Percentiles rank a stretch among this genome's conserved stretches.
Conservation (phyloP, 2,329 filamentous ascomycete species). For the Pseudocercospora crystallina region DNA sequence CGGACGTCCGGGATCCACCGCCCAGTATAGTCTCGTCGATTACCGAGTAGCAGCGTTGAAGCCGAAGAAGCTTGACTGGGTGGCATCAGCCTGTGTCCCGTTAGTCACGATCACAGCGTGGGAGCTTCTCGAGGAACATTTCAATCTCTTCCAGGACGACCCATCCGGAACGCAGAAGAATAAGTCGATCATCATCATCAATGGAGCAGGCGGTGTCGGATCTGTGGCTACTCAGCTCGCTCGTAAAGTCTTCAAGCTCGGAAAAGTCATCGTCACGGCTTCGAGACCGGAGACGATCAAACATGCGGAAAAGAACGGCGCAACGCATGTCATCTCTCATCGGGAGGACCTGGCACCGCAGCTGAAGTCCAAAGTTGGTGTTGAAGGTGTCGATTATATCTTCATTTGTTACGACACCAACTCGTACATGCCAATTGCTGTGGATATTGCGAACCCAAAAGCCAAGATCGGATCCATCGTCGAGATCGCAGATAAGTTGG, state of each 20-base stretch:
- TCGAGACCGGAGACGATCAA: constrained; percentile 42
- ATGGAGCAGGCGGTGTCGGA: constrained; percentile 48
- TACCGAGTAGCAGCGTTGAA: constrained; percentile 41
- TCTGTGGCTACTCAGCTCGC: constrained; percentile 48
- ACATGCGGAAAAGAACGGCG: constrained; percentile 43
- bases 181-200: constrained; percentile 43
- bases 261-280: constrained; percentile 42
- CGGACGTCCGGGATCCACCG: constrained; percentile 43
- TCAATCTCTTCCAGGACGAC: constrained; percentile 42
- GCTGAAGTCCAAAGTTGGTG: constrained; percentile 25
- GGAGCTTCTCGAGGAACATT: constrained; percentile 44
- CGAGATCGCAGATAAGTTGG: constrained; percentile 12
- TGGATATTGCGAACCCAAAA: constrained; percentile 15
- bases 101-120: constrained; percentile 48
- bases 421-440: constrained; percentile 12
- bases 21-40: constrained; percentile 46
- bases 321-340: constrained; percentile 46
- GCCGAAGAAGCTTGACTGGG: constrained; percentile 41
- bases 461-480: constrained; percentile 19
- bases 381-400: constrained; percentile 19
- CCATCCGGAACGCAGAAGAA: constrained; percentile 1
- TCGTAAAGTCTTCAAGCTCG: constrained; percentile 25
- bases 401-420: constrained; percentile 20
- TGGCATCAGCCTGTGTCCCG: constrained; percentile 46
- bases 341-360: constrained; percentile 40